Conservation (phyloP, 306 rosid species). For the Mimosa bimucronata region DNA sequence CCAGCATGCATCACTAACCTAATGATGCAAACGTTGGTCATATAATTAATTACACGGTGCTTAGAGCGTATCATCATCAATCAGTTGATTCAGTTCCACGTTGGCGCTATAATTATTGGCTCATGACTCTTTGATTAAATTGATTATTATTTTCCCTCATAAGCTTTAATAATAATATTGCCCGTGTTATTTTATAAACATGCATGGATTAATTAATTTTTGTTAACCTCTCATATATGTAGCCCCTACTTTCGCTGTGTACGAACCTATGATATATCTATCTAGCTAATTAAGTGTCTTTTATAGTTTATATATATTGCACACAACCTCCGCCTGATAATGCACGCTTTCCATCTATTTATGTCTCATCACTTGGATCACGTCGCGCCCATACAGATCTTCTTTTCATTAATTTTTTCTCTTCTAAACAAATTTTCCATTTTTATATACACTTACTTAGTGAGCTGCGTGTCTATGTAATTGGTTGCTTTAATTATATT, state of each 20-base stretch:
- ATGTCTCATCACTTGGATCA: background rate
- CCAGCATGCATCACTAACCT: background rate
- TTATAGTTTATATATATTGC: background rate
- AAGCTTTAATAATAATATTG: background rate
- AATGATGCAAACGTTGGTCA: background rate
- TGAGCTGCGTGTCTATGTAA: background rate
- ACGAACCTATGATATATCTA: background rate
- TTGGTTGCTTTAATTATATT: constrained; percentile 32
- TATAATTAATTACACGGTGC: background rate
- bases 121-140: too few species aligned
- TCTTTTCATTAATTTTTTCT: background rate
- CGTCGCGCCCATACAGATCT: background rate
- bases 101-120: background rate
- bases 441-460: background rate
- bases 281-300: too few species aligned
- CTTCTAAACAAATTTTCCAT: background rate
- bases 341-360: background rate
- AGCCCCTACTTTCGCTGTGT: background rate
- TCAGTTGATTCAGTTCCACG: constrained; percentile 4
- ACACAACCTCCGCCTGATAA: background rate
- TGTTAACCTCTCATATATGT: background rate
- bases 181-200: background rate
- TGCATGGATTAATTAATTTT: background rate
- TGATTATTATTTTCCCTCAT: background rate
- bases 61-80: background rate